phyloP scores from a whole-genome alignment of 176 grass and related monocot species.

The Aegilops longissima region DNA sequence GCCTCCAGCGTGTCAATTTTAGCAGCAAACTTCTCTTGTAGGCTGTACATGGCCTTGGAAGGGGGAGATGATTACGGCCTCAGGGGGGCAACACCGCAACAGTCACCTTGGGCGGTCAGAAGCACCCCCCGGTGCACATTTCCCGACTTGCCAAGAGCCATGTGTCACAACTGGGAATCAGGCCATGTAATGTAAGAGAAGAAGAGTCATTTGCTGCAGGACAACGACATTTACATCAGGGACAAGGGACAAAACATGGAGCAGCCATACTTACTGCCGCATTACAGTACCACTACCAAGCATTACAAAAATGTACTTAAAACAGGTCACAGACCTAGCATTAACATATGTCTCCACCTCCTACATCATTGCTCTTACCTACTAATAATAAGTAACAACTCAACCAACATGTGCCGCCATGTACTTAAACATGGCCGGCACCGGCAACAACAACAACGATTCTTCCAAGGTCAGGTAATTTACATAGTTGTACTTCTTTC shows the following conservation, averaged over 20 bases:
- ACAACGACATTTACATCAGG: conserved; percentile 47
- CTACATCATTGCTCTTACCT: conserved; percentile 29
- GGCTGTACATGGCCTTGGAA: too few species aligned
- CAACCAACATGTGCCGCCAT: conserved; percentile 26
- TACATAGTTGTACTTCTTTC: conserved; percentile 46
- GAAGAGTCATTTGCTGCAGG: neutral
- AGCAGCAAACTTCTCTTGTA: too few species aligned
- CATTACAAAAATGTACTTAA: conserved; percentile 37
- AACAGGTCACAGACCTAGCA: conserved; percentile 36
- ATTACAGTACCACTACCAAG: conserved; percentile 17
- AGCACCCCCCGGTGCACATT: too few species aligned
- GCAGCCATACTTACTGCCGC: conserved; percentile 9
- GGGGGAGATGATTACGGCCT: too few species aligned
- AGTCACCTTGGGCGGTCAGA: too few species aligned
- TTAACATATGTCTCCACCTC: conserved; percentile 37
- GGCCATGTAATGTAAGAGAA: neutral
- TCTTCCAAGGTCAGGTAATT: conserved; percentile 51
- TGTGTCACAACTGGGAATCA: neutral
- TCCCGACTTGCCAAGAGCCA: neutral
- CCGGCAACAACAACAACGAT: neutral
- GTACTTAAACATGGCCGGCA: conserved; percentile 29
- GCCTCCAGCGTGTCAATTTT: too few species aligned
- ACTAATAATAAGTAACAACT: conserved; percentile 16
- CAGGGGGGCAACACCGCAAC: too few species aligned
- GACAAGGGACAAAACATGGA: conserved; percentile 41